These are phyloP conservation scores for Xylaria flabelliformis DNA, from an alignment of 495 filamentous ascomycete genomes.

Conservation along the genomic window DNA sequence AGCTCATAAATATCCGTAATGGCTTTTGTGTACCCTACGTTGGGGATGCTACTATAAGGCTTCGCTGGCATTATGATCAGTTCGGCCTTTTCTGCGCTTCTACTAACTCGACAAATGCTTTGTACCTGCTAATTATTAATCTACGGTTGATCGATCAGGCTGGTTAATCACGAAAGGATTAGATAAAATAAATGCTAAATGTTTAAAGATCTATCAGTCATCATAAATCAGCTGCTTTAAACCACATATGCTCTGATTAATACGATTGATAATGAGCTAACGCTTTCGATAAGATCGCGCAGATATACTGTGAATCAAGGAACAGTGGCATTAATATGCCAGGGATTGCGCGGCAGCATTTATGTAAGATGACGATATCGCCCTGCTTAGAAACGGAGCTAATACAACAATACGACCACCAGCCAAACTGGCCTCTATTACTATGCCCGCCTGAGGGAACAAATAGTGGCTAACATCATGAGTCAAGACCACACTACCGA, in stretches of 20 bases:
- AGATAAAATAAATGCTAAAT: too few relatives aligned
- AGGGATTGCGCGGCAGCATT: too few relatives aligned
- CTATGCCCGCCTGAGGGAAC: not conserved
- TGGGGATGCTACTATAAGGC: not conserved
- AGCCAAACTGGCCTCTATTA: not conserved
- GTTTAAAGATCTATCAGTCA: not conserved
- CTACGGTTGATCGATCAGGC: not conserved
- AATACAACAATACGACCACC: not conserved
- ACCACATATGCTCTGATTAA: not conserved
- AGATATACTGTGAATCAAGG: not conserved
- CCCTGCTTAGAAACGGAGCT: not conserved
- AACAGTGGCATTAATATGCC: not conserved
- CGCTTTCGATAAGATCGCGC: not conserved
- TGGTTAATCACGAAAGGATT: not conserved
- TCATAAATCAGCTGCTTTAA: not conserved
- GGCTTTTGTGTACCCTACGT: not conserved
- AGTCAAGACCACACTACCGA: not conserved
- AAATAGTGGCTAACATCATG: not conserved
- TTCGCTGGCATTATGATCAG: not conserved
- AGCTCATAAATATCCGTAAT: not conserved
- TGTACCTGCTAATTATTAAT: not conserved
- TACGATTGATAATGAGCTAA: not conserved
- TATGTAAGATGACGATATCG: conserved; percentile 16
- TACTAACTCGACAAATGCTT: not conserved
- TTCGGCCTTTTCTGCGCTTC: not conserved